Conservation (phyloP, 1,139 yeast genomes). For the Hemisphaericaspora lyxosophila region DNA sequence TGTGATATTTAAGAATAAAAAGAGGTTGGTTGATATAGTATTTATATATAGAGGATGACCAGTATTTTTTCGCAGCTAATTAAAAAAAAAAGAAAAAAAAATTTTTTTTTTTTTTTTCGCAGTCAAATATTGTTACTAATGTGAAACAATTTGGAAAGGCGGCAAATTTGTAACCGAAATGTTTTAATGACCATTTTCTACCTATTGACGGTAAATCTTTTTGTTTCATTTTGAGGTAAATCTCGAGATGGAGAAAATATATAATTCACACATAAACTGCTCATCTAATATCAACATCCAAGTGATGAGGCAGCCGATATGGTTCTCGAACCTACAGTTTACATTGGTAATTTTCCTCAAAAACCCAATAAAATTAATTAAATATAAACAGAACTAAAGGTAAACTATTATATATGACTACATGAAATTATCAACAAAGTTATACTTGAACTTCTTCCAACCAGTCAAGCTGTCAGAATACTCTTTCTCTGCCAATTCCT, state of each 20-base stretch:
- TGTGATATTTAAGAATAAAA: neutral
- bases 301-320: too few relatives aligned
- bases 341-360: neutral
- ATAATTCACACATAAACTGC: too few relatives aligned
- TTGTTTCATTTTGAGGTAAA: too few relatives aligned
- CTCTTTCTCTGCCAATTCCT: conserved; percentile 44
- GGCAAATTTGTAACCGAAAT: neutral
- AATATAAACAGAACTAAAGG: neutral
- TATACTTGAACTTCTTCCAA: conserved; percentile 42
- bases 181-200: neutral
- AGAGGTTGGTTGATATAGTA: neutral
- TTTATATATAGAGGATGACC: neutral
- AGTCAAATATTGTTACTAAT: conserved; percentile 1
- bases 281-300: too few relatives aligned
- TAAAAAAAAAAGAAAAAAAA: too few relatives aligned
- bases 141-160: conserved; percentile 1
- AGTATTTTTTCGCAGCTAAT: conserved; percentile 2
- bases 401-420: conserved; percentile 8
- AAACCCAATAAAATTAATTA: neutral
- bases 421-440: conserved; percentile 29
- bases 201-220: too few relatives aligned
- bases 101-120: conserved; percentile 3
- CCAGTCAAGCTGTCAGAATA: conserved; percentile 44
- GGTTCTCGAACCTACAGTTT: too few relatives aligned
- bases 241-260: too few relatives aligned